Evolutionary conservation across 768 basidiomycete genomes (phyloP).

Genomic region (Jaapia argillacea): DNA sequence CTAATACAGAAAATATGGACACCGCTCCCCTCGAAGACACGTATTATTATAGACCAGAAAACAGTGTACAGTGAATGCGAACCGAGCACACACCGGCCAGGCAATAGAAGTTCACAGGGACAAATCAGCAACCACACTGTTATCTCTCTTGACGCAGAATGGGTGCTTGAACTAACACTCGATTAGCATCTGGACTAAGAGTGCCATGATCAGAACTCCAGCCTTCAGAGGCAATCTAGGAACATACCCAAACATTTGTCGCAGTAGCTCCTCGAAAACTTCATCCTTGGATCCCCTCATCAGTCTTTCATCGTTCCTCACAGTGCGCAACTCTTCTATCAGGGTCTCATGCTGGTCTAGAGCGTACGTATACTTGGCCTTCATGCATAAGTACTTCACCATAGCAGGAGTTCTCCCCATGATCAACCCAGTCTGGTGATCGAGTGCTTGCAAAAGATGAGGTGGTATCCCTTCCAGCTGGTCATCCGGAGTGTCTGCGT

Average conservation of each 20-base stretch:
- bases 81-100: too few species aligned
- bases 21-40: too few species aligned
- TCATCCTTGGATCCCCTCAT: constrained; percentile 16
- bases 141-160: too few species aligned
- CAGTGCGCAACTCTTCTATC: constrained; percentile 50
- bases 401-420: constrained; percentile 59
- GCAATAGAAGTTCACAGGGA: too few species aligned
- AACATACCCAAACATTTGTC: constrained; percentile 40
- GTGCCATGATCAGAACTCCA: too few species aligned
- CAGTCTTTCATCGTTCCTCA: constrained; percentile 34
- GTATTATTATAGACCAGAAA: too few species aligned
- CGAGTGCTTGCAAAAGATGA: constrained; percentile 38
- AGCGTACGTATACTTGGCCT: constrained; percentile 70
- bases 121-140: too few species aligned
- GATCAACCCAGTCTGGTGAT: constrained; percentile 52
- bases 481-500: constrained; percentile 13
- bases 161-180: too few species aligned
- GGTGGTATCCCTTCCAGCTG: constrained; percentile 42
- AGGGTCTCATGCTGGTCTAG: constrained; percentile 58
- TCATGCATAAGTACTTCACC: constrained; percentile 64
- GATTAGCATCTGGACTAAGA: too few species aligned
- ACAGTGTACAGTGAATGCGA: too few species aligned
- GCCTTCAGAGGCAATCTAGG: too few species aligned
- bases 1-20: too few species aligned
- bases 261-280: constrained; percentile 25